Conservation (phyloP, 2,329 filamentous ascomycete genomes). For the Apiospora pterosperma region DNA sequence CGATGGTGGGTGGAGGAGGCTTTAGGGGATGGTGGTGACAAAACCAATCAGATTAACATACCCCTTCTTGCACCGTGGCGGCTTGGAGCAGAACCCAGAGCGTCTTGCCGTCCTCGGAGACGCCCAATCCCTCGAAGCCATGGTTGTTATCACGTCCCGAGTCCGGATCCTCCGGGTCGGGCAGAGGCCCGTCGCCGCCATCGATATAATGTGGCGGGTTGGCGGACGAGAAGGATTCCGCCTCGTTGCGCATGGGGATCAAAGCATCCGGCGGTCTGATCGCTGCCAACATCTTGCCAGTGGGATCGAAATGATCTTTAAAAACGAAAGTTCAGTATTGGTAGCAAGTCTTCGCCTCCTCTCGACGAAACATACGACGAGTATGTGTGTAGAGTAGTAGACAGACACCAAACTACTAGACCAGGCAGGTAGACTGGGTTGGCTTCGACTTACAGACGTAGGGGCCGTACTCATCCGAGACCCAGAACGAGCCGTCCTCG, state of each 20-base stretch:
- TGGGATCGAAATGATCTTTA: conserved; percentile 43
- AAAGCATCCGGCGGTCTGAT: conserved; percentile 63
- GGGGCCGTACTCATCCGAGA: conserved; percentile 68
- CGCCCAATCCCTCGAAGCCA: conserved; percentile 68
- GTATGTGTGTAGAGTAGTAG: no score
- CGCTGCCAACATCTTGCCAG: conserved; percentile 58
- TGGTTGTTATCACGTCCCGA: conserved; percentile 70
- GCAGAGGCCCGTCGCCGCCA: conserved; percentile 37
- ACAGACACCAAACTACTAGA: not conserved
- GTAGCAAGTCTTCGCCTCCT: not conserved
- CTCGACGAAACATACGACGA: not conserved
- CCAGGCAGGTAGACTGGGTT: not conserved
- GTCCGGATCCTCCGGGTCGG: conserved; percentile 50
- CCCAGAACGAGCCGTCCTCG: conserved; percentile 61
- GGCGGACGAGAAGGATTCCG: conserved; percentile 59
- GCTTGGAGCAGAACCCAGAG: conserved; percentile 66
- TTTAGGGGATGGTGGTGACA: not conserved
- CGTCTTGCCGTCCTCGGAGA: conserved; percentile 58
- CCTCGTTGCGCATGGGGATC: conserved; percentile 60
- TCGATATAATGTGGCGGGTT: conserved; percentile 58
- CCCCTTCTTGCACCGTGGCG: conserved; percentile 60
- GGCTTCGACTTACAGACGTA: conserved; percentile 56
- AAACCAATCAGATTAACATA: conserved; percentile 21
- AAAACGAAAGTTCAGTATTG: not conserved
- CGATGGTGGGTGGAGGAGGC: not conserved